Base-by-base conservation (phyloP, 805 yeast species). In the Kluyveromyces lactis region DNA sequence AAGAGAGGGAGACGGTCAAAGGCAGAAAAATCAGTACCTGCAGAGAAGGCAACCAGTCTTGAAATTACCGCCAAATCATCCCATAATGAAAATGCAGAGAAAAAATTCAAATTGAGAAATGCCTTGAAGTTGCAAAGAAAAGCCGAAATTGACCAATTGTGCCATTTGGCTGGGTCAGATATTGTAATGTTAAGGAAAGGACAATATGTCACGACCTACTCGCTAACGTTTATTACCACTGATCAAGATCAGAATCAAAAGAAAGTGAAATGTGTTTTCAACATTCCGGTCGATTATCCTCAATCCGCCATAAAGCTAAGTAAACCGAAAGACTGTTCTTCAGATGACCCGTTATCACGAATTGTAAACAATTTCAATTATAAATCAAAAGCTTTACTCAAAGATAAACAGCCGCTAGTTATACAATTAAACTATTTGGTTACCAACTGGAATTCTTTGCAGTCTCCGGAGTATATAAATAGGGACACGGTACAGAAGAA, bases 281-380 rank as follows among this genome's bases (percentile, higher is more conserved):
- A 42, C 13, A 38, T 56, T 11, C 59, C 60, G 3, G 31, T 36
- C 10, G 49, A 52, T 13, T 56, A 56, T 38, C 62, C 62, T n/a
- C 41, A 38, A 15, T 30, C 45, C 4, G 46, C 57, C 1, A 21
- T 51, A 2, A 53, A 53, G 28, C 18, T 55, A 15, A 44, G 48
- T n/a, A 33, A 17, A 15, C 12, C 38, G 35, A 17, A 17, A 15
- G 38, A 18, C 23, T 16, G 12, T 10, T 13, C 15, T 18, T 9
- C 5, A n/a, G 26, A 33, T 16, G 18, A 13, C n/a, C 17, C 23
- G 26, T 26, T 50, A 11, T 40, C 42, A 3, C 35, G 17, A 17
- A 19, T 52, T 11, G 31, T 46, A 4, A 46, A 44, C 32, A 56
- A 56, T 42, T 55, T 55, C 28, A 56, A 56, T 33, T 19, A 19